Percentiles rank a stretch among this genome's conserved stretches.
Evolutionary conservation across 495 filamentous ascomycete species (phyloP).

Genomic region (Margaritispora aquatica): DNA sequence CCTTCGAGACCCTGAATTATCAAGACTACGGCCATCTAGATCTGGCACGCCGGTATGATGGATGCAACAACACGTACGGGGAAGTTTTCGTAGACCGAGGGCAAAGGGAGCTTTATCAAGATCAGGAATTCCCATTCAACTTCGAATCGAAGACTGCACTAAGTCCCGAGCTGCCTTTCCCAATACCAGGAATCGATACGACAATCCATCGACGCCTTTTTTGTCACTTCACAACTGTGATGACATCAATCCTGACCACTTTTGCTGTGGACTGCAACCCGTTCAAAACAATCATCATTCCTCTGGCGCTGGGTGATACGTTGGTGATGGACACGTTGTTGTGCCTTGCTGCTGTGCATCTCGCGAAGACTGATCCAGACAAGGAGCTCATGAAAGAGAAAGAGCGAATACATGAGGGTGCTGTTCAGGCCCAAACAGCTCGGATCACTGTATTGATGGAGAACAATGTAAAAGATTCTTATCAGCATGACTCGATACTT

Average conservation of each 20-base stretch:
- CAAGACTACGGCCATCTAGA: not conserved
- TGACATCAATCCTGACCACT: constrained; percentile 10
- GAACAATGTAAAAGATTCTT: not conserved
- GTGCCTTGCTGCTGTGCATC: constrained; percentile 7
- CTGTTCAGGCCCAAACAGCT: constrained; percentile 1
- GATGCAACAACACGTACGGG: too few relatives aligned
- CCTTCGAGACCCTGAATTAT: not conserved
- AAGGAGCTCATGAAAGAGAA: not conserved
- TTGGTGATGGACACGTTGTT: constrained; percentile 11
- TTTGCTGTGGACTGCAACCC: constrained; percentile 4
- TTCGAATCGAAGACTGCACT: not conserved
- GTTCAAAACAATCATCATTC: constrained; percentile 8
- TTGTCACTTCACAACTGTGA: constrained; percentile 5
- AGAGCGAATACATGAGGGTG: constrained; percentile 3
- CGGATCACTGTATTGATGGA: not conserved
- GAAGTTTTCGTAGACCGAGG: too few relatives aligned
- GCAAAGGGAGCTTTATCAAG: too few relatives aligned
- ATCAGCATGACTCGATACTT: constrained; percentile 4
- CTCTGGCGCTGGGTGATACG: constrained; percentile 6
- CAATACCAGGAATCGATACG: constrained; percentile 8
- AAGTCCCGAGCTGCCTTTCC: not conserved
- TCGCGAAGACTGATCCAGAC: not conserved
- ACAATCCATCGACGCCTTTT: constrained; percentile 6
- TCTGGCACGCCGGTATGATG: not conserved
- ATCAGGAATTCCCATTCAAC: not conserved